A percentile compares a stretch with the other conserved stretches of the same genome.
Conservation (phyloP, 2,329 filamentous ascomycete species). For the Stemphylium vesicarium region DNA sequence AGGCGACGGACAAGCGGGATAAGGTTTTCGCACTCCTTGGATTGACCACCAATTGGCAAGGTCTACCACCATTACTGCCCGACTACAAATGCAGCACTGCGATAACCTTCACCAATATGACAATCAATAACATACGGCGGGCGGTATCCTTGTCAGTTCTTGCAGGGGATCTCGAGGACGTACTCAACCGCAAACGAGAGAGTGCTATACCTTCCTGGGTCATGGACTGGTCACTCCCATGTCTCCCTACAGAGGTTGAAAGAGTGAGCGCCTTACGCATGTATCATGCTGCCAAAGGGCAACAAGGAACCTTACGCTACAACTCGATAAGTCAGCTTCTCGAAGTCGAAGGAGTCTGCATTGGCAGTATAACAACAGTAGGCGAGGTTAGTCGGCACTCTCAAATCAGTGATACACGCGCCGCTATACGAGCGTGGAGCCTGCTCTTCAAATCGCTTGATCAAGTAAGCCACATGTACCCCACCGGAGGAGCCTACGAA, state of each 20-base stretch:
- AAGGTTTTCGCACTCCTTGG: conserved; percentile 28
- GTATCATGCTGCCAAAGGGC: conserved; percentile 19
- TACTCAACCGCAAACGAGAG: conserved; percentile 20
- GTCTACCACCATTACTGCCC: conserved; percentile 11
- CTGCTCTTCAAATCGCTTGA: conserved; percentile 6
- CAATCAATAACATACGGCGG: conserved; percentile 13
- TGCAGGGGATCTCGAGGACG: conserved; percentile 23
- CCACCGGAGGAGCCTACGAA: conserved; percentile 17
- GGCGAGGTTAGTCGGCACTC: conserved; percentile 25
- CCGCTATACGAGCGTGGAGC: conserved; percentile 23
- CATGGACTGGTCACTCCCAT: conserved; percentile 31
- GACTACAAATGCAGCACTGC: conserved; percentile 16
- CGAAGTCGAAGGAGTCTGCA: conserved; percentile 14
- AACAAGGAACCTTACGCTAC: conserved; percentile 3
- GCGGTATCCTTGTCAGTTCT: conserved; percentile 18
- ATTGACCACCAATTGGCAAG: conserved; percentile 23
- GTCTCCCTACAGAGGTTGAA: conserved; percentile 19
- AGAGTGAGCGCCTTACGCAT: conserved; percentile 20
- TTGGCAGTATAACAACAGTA: conserved; percentile 15
- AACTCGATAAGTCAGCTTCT: conserved; percentile 3
- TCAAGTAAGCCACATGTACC: conserved; percentile 4
- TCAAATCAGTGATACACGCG: conserved; percentile 26
- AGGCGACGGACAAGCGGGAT: conserved; percentile 29
- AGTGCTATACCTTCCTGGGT: conserved; percentile 25
- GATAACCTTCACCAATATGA: conserved; percentile 9